Percentiles rank a stretch among this genome's conserved stretches.
These are phyloP conservation scores for Talaromyces verruculosus DNA, from an alignment of 2,329 filamentous ascomycete species.

Conservation along the genomic window DNA sequence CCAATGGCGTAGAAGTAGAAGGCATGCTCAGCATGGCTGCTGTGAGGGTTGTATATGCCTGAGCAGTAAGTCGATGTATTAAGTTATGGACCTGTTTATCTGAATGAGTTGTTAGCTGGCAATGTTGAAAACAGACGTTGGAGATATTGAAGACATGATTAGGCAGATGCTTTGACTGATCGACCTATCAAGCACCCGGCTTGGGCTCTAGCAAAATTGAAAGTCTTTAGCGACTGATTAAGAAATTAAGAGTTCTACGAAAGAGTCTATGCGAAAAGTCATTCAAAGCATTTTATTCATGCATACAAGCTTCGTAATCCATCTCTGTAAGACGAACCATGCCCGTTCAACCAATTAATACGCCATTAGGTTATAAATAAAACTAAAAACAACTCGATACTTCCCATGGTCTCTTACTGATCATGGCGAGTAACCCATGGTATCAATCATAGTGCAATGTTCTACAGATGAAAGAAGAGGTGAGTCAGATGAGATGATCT, in stretches of 20 bases:
- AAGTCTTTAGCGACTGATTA: neutral
- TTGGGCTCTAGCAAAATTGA: neutral
- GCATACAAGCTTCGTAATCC: constrained; percentile 16
- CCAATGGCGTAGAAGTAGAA: neutral
- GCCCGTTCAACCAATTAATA: constrained; percentile 14
- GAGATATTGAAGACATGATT: neutral
- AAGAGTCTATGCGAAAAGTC: neutral
- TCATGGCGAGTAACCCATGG: constrained; percentile 7
- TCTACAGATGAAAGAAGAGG: constrained; percentile 21
- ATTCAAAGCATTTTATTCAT: constrained; percentile 11
- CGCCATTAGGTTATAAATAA: constrained; percentile 14
- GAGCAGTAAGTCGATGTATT: neutral
- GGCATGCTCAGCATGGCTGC: neutral
- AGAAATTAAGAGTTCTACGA: neutral
- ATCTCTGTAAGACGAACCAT: constrained; percentile 14
- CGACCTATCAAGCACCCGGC: neutral
- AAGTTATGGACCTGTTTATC: neutral
- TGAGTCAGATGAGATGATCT: neutral
- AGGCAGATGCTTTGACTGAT: neutral
- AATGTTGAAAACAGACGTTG: neutral
- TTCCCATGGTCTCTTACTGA: neutral
- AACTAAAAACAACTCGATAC: neutral
- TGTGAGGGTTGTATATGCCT: neutral
- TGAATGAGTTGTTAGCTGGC: neutral
- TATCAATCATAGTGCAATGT: constrained; percentile 20